Conservation (phyloP, 2,329 filamentous ascomycete species). For the Trichoderma koningiopsis region DNA sequence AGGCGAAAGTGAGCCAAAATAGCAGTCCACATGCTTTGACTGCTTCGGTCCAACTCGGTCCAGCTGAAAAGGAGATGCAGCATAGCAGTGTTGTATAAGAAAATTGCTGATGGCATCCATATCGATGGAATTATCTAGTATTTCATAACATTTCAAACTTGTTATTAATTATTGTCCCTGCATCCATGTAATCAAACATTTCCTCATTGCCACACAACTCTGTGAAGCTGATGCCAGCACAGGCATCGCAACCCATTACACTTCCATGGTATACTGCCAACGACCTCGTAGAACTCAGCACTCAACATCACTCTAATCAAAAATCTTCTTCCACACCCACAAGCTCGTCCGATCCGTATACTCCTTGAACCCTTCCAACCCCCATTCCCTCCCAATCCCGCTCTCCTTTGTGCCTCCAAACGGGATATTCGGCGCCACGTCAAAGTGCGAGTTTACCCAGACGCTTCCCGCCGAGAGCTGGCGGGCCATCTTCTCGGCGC, state of each 20-base stretch:
- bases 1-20: neutral
- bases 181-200: neutral
- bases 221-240: neutral
- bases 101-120: neutral
- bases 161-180: neutral
- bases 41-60: constrained; percentile 13
- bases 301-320: constrained; percentile 25
- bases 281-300: too few species aligned
- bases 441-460: constrained; percentile 54
- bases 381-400: constrained; percentile 52
- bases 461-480: constrained; percentile 62
- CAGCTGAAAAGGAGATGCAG: neutral
- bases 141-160: neutral
- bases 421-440: constrained; percentile 41
- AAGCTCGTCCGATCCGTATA: constrained; percentile 37
- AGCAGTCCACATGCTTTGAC: neutral
- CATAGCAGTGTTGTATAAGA: neutral
- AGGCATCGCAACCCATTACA: neutral
- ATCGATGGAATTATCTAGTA: neutral
- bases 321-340: constrained; percentile 34
- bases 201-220: neutral
- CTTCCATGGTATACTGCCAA: neutral
- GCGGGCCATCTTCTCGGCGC: constrained; percentile 49
- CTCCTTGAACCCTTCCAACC: constrained; percentile 41
- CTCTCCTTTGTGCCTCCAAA: constrained; percentile 57